Evolutionary conservation across 345 rosid species (phyloP).

Genomic region (Citrus trifoliata): DNA sequence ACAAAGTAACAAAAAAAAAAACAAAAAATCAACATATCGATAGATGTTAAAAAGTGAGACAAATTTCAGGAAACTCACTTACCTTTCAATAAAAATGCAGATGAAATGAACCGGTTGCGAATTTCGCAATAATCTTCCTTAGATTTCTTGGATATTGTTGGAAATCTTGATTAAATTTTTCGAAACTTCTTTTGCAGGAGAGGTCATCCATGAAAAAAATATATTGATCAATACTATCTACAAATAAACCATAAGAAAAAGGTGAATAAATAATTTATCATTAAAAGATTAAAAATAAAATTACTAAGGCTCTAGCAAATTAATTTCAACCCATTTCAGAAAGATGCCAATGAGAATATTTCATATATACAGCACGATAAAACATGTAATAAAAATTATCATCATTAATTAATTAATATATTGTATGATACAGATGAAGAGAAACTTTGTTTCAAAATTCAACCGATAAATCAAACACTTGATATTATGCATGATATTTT

Average conservation of each 20-base stretch:
- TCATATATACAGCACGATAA: not conserved
- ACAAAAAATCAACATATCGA: no score
- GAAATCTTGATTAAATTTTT: not conserved
- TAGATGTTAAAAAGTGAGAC: not conserved
- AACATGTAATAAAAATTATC: not conserved
- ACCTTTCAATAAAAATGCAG: not conserved
- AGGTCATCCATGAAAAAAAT: not conserved
- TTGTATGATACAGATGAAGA: not conserved
- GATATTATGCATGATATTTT: not conserved
- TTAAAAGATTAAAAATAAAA: no score
- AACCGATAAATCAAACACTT: not conserved
- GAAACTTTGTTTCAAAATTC: not conserved
- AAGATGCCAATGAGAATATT: not conserved
- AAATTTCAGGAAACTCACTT: not conserved
- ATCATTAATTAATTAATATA: not conserved
- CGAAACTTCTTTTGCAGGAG: not conserved
- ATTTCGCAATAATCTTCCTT: not conserved
- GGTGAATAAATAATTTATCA: not conserved
- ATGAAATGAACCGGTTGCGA: not conserved
- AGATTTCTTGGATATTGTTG: no score
- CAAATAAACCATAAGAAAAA: not conserved
- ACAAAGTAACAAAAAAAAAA: no score
- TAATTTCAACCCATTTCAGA: not conserved
- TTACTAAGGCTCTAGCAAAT: not conserved
- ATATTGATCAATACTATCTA: not conserved